Conservation (phyloP, 1,284 basidiomycete genomes). For the Apiotrichum domesticum region DNA sequence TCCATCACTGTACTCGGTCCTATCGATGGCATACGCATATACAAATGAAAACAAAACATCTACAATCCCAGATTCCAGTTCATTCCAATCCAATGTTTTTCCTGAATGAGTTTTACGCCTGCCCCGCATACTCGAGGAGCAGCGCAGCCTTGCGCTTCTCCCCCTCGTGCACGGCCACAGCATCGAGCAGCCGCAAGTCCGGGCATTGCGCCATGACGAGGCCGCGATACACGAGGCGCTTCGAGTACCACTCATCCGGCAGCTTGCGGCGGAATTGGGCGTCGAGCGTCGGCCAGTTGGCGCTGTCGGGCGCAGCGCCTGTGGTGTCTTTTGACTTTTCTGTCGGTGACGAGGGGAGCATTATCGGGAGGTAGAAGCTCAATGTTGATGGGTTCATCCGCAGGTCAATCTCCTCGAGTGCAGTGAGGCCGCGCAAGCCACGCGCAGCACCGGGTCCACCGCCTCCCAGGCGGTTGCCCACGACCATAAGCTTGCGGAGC, state of each 20-base stretch:
- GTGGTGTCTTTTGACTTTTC: background rate
- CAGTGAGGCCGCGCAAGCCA: conserved; percentile 62
- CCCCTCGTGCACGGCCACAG: conserved; percentile 67
- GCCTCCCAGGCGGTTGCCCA: conserved; percentile 66
- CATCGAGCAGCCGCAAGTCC: conserved; percentile 67
- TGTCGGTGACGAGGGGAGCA: conserved; percentile 48
- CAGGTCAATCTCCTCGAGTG: conserved; percentile 80
- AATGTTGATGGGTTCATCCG: conserved; percentile 92
- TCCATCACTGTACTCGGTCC: no score
- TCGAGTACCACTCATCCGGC: conserved; percentile 77
- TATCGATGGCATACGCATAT: no score
- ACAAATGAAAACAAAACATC: no score
- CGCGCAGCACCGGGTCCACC: conserved; percentile 53
- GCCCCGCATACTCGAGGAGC: conserved; percentile 50
- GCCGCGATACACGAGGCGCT: conserved; percentile 78
- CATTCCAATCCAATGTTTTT: no score
- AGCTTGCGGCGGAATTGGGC: conserved; percentile 76
- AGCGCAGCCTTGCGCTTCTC: conserved; percentile 72
- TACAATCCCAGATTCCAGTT: no score
- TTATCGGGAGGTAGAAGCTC: conserved; percentile 85
- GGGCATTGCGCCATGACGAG: conserved; percentile 70
- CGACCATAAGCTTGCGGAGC: conserved; percentile 73
- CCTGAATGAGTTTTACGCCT: no score
- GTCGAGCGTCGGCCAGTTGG: conserved; percentile 63
- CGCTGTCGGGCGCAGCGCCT: background rate